A percentile compares a stretch with the other conserved stretches of the same genome.
Evolutionary conservation across 306 rosid species (phyloP).

Genomic region (Sicyos edulis): DNA sequence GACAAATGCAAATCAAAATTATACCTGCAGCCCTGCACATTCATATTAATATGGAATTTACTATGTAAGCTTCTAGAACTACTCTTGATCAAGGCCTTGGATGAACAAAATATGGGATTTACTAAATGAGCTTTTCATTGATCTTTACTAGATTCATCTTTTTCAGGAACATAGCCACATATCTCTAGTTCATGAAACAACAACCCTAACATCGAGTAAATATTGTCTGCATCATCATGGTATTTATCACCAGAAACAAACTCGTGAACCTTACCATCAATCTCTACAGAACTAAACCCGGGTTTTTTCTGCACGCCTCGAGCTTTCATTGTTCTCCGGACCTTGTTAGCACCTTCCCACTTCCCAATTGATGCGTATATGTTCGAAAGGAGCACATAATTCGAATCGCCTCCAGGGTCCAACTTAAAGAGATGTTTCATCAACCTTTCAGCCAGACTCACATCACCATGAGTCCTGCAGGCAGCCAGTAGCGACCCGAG

Average conservation of each 20-base stretch:
- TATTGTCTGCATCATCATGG: constrained; percentile 40
- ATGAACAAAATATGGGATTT: not conserved
- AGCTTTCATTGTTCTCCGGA: constrained; percentile 61
- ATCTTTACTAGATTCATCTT: constrained; percentile 33
- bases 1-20: too few relatives aligned
- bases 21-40: too few relatives aligned
- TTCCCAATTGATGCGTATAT: constrained; percentile 66
- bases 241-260: constrained; percentile 69
- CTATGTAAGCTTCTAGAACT: too few relatives aligned
- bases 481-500: constrained; percentile 88
- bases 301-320: constrained; percentile 65
- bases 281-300: constrained; percentile 69
- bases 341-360: constrained; percentile 75
- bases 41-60: too few relatives aligned
- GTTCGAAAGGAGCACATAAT: constrained; percentile 77
- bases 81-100: not conserved
- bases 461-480: constrained; percentile 61
- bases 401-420: constrained; percentile 64
- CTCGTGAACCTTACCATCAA: constrained; percentile 61
- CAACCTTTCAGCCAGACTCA: constrained; percentile 65
- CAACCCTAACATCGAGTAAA: constrained; percentile 43
- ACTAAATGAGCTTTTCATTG: constrained; percentile 23
- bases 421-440: constrained; percentile 45
- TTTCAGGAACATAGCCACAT: constrained; percentile 52
- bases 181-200: constrained; percentile 52